Conservation (phyloP, 306 rosid species). For the Fagus crenata region DNA sequence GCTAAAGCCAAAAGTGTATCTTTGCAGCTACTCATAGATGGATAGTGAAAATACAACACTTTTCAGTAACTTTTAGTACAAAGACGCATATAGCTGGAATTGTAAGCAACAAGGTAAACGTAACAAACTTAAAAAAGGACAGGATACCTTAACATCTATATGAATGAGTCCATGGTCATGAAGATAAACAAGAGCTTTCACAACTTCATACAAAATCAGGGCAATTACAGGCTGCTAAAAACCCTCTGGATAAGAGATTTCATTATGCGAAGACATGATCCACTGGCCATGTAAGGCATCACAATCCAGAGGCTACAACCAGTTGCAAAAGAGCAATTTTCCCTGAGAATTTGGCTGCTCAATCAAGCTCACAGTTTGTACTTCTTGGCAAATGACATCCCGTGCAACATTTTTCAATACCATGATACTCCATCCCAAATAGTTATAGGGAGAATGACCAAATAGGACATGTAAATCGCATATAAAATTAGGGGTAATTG, state of each 20-base stretch:
- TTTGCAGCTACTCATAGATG: no score
- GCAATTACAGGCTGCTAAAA: slow-evolving; percentile 90
- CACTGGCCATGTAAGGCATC: slow-evolving; percentile 97
- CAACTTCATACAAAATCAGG: slow-evolving; percentile 77
- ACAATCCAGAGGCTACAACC: slow-evolving; percentile 94
- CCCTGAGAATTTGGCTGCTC: slow-evolving; percentile 73
- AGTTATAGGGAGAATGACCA: no score
- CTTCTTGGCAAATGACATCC: slow-evolving; percentile 93
- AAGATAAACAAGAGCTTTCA: slow-evolving; percentile 88
- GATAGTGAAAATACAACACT: no score
- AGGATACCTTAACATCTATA: slow-evolving; percentile 80
- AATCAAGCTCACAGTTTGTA: slow-evolving; percentile 76
- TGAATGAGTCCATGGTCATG: slow-evolving; percentile 90
- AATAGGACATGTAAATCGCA: no score
- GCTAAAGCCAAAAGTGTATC: no score
- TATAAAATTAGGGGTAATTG: no score
- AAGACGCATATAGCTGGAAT: no score
- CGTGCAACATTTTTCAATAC: no score
- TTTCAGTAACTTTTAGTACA: no score
- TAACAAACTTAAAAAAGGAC: neutral
- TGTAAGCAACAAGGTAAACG: neutral
- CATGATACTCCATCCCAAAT: no score
- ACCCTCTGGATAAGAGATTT: slow-evolving; percentile 75
- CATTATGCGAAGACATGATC: slow-evolving; percentile 94
- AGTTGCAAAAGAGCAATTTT: slow-evolving; percentile 85